phyloP scores from a whole-genome alignment of 306 rosid species.

The Hippophae tibetana region DNA sequence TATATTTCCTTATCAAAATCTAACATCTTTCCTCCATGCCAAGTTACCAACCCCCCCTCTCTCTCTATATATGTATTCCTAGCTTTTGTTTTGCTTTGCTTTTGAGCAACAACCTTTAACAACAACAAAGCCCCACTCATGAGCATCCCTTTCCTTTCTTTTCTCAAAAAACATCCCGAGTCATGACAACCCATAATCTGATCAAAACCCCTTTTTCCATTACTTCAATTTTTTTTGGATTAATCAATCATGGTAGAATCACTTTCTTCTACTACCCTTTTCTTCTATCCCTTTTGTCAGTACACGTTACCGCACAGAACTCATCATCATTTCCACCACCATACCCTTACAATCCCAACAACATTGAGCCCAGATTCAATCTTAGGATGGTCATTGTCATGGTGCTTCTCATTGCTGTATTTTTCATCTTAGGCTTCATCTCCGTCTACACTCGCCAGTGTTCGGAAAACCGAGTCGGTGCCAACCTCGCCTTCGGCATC shows the following conservation, averaged over 20 bases:
- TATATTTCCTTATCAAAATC: too few relatives aligned
- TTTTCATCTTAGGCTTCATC: constrained; percentile 56
- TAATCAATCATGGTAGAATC: too few relatives aligned
- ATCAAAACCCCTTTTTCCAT: background rate
- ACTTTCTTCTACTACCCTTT: background rate
- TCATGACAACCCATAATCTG: too few relatives aligned
- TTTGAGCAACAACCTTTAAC: too few relatives aligned
- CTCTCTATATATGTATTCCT: too few relatives aligned
- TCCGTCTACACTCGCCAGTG: constrained; percentile 91
- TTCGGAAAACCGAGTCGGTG: constrained; percentile 26
- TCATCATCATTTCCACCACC: background rate
- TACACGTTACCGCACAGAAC: constrained; percentile 33
- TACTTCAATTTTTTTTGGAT: too few relatives aligned
- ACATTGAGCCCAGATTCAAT: constrained; percentile 18
- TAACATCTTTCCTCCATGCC: too few relatives aligned
- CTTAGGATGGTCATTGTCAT: constrained; percentile 47
- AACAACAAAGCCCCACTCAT: too few relatives aligned
- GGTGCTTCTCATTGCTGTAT: constrained; percentile 36
- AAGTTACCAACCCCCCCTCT: too few relatives aligned
- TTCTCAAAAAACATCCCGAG: too few relatives aligned
- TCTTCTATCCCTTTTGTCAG: constrained; percentile 1
- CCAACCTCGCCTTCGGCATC: constrained; percentile 16
- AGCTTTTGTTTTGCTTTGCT: too few relatives aligned
- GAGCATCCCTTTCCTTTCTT: too few relatives aligned
- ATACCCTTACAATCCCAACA: background rate